phyloP scores from a whole-genome alignment of 2,329 filamentous ascomycete genomes.

The Beauveria brongniartii region DNA sequence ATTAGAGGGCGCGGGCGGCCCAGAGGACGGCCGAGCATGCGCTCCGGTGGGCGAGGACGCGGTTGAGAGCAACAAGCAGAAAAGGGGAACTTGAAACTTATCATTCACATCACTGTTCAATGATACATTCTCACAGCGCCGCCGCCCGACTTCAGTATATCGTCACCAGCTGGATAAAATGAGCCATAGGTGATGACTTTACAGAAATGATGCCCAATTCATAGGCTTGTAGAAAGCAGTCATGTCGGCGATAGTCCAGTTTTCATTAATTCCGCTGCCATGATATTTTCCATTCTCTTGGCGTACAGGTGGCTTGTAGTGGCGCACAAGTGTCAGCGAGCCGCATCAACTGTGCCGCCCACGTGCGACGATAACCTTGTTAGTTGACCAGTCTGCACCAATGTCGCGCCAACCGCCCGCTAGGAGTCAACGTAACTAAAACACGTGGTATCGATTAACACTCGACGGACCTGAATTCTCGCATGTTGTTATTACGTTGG shows the following conservation, averaged over 20 bases:
- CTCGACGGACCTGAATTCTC: background rate
- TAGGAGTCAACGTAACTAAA: background rate
- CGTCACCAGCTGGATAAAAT: too few species aligned
- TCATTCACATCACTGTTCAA: background rate
- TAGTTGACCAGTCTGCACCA: background rate
- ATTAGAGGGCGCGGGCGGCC: conserved; percentile 17
- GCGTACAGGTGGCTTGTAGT: background rate
- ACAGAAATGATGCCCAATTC: too few species aligned
- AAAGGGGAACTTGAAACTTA: background rate
- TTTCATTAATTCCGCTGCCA: too few species aligned
- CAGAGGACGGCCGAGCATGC: conserved; percentile 14
- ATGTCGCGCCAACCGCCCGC: background rate
- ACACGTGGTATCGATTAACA: background rate
- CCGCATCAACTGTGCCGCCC: background rate
- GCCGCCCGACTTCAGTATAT: too few species aligned
- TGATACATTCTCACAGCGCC: background rate
- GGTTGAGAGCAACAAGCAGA: background rate
- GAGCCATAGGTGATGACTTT: too few species aligned
- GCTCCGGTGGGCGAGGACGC: conserved; percentile 3
- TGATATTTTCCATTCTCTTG: background rate
- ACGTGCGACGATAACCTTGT: background rate
- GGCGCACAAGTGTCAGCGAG: background rate
- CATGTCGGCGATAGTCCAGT: background rate
- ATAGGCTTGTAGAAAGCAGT: too few species aligned
- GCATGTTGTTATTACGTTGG: background rate